A percentile compares a stretch with the other conserved stretches of the same genome.
Conservation (phyloP, 192 early-diverging fungal species). For the Gonapodya sp. region DNA sequence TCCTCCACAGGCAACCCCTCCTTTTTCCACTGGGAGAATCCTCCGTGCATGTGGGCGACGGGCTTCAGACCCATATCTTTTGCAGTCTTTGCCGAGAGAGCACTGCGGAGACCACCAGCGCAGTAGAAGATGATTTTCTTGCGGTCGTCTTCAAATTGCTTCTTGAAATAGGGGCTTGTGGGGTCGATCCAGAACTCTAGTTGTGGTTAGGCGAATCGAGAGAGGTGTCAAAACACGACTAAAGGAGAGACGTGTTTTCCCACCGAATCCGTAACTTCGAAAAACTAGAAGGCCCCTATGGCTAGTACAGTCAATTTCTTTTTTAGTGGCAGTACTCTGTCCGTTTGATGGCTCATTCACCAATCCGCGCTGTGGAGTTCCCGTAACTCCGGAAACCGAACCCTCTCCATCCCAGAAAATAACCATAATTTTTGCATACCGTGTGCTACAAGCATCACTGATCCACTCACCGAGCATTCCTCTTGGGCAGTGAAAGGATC, state of each 20-base stretch:
- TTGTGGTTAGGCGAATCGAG: too few species aligned
- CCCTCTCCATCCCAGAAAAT: background rate
- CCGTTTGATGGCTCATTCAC: too few species aligned
- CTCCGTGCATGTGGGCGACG: constrained; percentile 4
- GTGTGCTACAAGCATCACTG: background rate
- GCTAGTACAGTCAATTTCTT: background rate
- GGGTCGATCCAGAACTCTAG: constrained; percentile 13
- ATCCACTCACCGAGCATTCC: background rate
- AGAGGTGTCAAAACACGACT: too few species aligned
- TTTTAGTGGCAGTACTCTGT: background rate
- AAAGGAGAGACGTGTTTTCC: too few species aligned
- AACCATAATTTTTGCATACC: background rate
- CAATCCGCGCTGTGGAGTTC: too few species aligned
- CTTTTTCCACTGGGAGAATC: background rate
- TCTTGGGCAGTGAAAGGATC: background rate
- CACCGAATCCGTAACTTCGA: background rate
- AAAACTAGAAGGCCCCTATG: background rate
- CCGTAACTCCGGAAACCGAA: too few species aligned
- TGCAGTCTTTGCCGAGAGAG: background rate
- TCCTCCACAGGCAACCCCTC: background rate
- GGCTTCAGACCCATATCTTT: constrained; percentile 9
- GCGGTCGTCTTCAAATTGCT: background rate
- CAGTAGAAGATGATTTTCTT: constrained; percentile 9
- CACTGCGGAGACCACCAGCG: constrained; percentile 4
- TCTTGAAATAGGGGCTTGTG: background rate